phyloP scores from a whole-genome alignment of 306 rosid species.

The Heteromeles arbutifolia region DNA sequence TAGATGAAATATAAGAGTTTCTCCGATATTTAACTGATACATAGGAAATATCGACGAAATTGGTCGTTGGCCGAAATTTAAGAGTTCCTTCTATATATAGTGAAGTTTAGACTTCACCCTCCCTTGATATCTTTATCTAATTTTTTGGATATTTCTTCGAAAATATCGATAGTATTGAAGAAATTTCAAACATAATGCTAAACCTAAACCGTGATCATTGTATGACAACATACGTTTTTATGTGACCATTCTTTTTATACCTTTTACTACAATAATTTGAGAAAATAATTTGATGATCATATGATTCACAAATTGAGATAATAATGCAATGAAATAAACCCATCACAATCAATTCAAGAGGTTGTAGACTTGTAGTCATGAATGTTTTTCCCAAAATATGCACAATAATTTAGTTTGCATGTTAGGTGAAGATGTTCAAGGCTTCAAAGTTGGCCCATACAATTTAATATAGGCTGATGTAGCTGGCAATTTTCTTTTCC shows the following conservation, averaged over 20 bases:
- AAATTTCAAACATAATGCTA: no score
- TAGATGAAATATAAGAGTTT: no score
- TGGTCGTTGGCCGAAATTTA: no score
- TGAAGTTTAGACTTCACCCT: no score
- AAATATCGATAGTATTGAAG: no score
- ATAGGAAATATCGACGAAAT: no score
- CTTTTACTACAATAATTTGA: background rate
- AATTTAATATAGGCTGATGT: background rate
- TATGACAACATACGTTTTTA: background rate
- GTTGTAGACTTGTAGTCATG: background rate
- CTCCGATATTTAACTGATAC: no score
- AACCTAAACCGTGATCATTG: no score
- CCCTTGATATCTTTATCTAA: no score
- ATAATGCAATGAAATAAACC: background rate
- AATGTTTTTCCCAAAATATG: slow-evolving; percentile 2
- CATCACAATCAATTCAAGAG: slow-evolving; percentile 1
- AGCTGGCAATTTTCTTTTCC: slow-evolving; percentile 8
- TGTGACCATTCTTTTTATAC: no score
- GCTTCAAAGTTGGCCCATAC: slow-evolving; percentile 10
- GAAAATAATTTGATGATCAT: background rate
- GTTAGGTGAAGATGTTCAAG: slow-evolving; percentile 20
- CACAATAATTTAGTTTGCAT: slow-evolving; percentile 14
- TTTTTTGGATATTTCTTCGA: fast-evolving
- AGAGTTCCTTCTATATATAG: no score
- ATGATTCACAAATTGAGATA: background rate